Percentiles rank a stretch among this genome's conserved stretches.
Evolutionary conservation across 2,329 filamentous ascomycete genomes (phyloP).

Genomic region (Remersonia thermophila): DNA sequence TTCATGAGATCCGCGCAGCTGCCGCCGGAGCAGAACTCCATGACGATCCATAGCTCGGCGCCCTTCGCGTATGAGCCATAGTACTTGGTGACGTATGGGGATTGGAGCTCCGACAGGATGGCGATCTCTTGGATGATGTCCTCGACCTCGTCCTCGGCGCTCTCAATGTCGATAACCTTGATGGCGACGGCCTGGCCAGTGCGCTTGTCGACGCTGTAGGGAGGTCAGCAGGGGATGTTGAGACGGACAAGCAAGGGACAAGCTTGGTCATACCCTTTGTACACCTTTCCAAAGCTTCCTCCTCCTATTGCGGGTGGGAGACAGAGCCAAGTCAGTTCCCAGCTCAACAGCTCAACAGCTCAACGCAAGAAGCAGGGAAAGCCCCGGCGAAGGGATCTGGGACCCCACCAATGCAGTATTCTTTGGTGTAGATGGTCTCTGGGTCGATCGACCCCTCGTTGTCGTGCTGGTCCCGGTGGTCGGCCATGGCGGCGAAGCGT

Average conservation of each 20-base stretch:
- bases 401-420: constrained; percentile 67
- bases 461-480: constrained; percentile 32
- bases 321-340: too few relatives aligned
- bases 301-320: constrained; percentile 48
- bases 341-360: too few relatives aligned
- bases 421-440: constrained; percentile 84
- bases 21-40: constrained; percentile 96
- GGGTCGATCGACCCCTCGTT: constrained; percentile 58
- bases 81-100: constrained; percentile 94
- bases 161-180: constrained; percentile 97
- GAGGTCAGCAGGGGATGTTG: constrained; percentile 8
- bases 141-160: constrained; percentile 97
- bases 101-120: constrained; percentile 90
- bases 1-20: constrained; percentile 96
- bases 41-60: constrained; percentile 96
- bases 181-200: constrained; percentile 92
- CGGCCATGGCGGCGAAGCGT: constrained; percentile 34
- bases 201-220: constrained; percentile 71
- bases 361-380: constrained; percentile 1
- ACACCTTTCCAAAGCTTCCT: constrained; percentile 96
- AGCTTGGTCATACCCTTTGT: constrained; percentile 62
- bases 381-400: background rate
- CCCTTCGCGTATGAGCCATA: constrained; percentile 94
- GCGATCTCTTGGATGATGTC: constrained; percentile 99
- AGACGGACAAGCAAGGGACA: background rate